These are phyloP conservation scores for Fomitopsis palustris DNA, from an alignment of 1,284 basidiomycete genomes.

Conservation along the genomic window DNA sequence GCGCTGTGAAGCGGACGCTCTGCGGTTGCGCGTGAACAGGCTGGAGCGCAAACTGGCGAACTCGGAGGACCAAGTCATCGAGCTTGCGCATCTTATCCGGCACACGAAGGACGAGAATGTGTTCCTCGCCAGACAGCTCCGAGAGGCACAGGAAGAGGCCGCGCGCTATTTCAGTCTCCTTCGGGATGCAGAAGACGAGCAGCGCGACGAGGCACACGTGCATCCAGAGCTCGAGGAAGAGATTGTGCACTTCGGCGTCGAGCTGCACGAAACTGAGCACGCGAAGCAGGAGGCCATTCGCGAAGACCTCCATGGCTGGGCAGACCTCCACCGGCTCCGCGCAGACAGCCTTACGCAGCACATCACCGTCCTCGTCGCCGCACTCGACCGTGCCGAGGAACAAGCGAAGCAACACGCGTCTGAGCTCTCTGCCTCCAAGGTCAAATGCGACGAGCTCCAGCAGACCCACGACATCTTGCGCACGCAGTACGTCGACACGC, in stretches of 20 bases:
- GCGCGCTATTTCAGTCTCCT: conserved; percentile 28
- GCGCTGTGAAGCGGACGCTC: conserved; percentile 36
- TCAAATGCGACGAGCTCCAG: conserved; percentile 36
- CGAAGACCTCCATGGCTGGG: conserved; percentile 12
- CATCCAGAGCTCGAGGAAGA: conserved; percentile 4
- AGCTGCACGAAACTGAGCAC: neutral
- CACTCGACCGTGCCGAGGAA: conserved; percentile 9
- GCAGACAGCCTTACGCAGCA: conserved; percentile 18
- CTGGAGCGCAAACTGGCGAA: conserved; percentile 67
- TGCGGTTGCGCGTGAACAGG: conserved; percentile 45
- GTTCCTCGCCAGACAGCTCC: conserved; percentile 40
- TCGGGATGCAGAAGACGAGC: conserved; percentile 10
- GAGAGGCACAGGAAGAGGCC: conserved; percentile 40
- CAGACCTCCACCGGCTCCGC: conserved; percentile 8
- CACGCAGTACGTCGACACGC: conserved; percentile 31
- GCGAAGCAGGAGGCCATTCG: conserved; percentile 2
- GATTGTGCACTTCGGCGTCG: conserved; percentile 2
- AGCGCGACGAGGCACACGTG: neutral
- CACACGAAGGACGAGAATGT: conserved; percentile 50
- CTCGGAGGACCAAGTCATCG: conserved; percentile 61
- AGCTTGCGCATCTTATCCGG: conserved; percentile 60
- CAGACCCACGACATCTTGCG: conserved; percentile 36
- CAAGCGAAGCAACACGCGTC: conserved; percentile 33
- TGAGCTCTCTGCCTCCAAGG: conserved; percentile 36
- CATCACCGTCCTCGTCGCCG: conserved; percentile 16